Conservation (phyloP, 352 stramenopile genomes). For the Thalassiosira hispida region DNA sequence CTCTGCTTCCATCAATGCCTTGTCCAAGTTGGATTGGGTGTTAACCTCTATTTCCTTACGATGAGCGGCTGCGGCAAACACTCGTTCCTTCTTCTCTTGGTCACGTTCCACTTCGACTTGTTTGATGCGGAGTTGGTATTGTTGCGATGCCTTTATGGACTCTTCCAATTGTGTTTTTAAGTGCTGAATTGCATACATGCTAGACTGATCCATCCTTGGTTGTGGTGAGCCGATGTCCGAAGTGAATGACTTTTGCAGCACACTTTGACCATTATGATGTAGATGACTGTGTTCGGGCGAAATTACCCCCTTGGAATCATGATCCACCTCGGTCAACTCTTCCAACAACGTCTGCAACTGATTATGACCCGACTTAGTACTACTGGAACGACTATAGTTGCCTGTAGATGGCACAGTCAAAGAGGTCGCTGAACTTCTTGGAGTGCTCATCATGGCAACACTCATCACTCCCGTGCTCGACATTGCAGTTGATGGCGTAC, state of each 20-base stretch:
- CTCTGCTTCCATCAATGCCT: constrained; percentile 15
- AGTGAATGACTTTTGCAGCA: no score
- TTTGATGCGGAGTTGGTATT: constrained; percentile 22
- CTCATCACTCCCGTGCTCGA: not conserved
- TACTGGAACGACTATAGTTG: constrained; percentile 13
- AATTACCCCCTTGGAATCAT: constrained; percentile 5
- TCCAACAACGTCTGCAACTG: constrained; percentile 46
- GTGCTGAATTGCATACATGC: no score
- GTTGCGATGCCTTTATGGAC: not conserved
- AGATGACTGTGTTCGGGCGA: not conserved
- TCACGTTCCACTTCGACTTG: constrained; percentile 38
- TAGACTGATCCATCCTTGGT: no score
- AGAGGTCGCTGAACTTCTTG: not conserved
- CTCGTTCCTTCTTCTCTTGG: constrained; percentile 40
- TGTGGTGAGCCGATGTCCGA: no score
- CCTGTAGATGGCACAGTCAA: constrained; percentile 20
- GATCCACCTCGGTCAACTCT: constrained; percentile 13
- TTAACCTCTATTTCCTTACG: constrained; percentile 31
- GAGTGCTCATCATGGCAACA: not conserved
- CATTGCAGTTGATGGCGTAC: no score
- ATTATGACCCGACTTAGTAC: constrained; percentile 11
- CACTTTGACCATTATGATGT: not conserved
- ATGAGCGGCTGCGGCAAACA: constrained; percentile 27
- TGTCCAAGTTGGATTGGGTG: not conserved
- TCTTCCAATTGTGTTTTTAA: constrained; percentile 19